A percentile compares a stretch with the other conserved stretches of the same genome.
These are phyloP conservation scores for Anacardium occidentale DNA, from an alignment of 345 rosid species.

Conservation along the genomic window DNA sequence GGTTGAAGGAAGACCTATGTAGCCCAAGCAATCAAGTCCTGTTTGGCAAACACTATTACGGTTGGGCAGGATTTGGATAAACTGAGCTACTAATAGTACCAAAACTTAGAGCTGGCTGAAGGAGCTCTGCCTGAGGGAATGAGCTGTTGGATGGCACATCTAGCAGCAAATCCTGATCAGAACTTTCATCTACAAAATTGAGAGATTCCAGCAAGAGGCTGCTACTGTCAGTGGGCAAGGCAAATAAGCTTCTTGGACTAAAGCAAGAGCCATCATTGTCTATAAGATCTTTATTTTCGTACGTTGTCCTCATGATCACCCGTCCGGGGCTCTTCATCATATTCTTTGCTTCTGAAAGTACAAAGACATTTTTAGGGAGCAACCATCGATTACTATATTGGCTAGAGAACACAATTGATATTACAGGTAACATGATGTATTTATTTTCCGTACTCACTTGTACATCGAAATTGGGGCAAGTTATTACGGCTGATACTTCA, in stretches of 20 bases:
- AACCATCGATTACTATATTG: background rate
- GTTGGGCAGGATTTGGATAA: constrained; percentile 40
- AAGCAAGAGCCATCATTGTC: constrained; percentile 68
- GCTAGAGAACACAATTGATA: background rate
- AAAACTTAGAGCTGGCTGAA: constrained; percentile 44
- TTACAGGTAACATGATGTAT: background rate
- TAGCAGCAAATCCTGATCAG: constrained; percentile 78
- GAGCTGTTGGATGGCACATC: constrained; percentile 81
- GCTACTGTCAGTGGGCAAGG: constrained; percentile 63
- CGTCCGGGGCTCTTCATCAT: constrained; percentile 69
- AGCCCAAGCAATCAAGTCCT: constrained; percentile 23
- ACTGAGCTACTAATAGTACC: constrained; percentile 59
- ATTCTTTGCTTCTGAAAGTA: constrained; percentile 53
- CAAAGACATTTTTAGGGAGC: constrained; percentile 8
- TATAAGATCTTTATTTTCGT: constrained; percentile 54
- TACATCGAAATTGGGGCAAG: background rate
- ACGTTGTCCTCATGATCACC: constrained; percentile 44
- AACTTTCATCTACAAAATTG: constrained; percentile 51
- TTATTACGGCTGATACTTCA: background rate
- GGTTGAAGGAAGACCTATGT: constrained; percentile 30
- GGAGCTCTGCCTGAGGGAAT: constrained; percentile 92
- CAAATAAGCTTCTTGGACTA: constrained; percentile 70
- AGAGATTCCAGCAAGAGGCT: constrained; percentile 56
- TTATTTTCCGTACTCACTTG: background rate
- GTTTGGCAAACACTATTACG: constrained; percentile 29